Evolutionary conservation across 1,284 basidiomycete species (phyloP).

Genomic region (Cryptococcus jaspeensis): DNA sequence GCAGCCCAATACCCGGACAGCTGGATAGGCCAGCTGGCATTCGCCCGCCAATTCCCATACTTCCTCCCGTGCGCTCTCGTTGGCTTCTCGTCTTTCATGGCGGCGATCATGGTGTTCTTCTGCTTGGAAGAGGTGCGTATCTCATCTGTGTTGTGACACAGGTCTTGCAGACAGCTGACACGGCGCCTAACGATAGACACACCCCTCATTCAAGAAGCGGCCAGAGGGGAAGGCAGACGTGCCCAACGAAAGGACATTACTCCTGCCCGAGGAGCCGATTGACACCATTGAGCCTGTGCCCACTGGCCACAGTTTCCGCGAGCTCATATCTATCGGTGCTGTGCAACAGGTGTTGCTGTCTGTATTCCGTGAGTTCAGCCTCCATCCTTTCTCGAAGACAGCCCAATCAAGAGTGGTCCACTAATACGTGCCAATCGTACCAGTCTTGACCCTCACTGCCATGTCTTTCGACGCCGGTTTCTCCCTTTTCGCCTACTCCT

Average conservation of each 20-base stretch:
- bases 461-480: conserved; percentile 35
- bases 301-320: conserved; percentile 5
- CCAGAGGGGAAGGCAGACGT: not conserved
- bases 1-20: conserved; percentile 19
- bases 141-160: not conserved
- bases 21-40: conserved; percentile 13
- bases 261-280: conserved; percentile 9
- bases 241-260: conserved; percentile 4
- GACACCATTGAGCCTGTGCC: conserved; percentile 8
- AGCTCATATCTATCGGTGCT: conserved; percentile 15
- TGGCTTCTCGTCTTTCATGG: conserved; percentile 5
- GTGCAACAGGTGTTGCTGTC: conserved; percentile 22
- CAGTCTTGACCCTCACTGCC: conserved; percentile 28
- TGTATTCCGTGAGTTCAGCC: conserved; percentile 14
- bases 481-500: conserved; percentile 33
- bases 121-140: conserved; percentile 26
- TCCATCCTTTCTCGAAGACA: too few relatives aligned
- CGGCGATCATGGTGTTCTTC: conserved; percentile 14
- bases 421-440: not conserved
- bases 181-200: not conserved
- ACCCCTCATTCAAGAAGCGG: not conserved
- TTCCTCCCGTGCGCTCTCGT: conserved; percentile 18
- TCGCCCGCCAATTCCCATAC: conserved; percentile 17
- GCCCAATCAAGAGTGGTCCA: not conserved
- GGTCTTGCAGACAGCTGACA: not conserved